Evolutionary conservation across 2,329 filamentous ascomycete species (phyloP), one percentile per base, ranked within the genome.

Genomic region (Trichophyton mentagrophytes): DNA sequence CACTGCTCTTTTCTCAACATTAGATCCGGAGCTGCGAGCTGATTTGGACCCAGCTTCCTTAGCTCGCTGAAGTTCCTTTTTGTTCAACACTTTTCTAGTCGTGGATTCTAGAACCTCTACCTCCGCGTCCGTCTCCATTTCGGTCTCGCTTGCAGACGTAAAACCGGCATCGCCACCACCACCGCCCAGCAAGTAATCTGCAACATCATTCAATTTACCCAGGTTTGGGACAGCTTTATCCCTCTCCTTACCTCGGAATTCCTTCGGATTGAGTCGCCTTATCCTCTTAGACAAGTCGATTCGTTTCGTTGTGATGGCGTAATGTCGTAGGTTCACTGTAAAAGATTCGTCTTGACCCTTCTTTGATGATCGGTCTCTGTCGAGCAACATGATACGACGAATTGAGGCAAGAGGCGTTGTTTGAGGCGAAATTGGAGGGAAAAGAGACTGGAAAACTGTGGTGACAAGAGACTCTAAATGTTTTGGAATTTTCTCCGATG

Each of bases 341-440:
- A 95, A 96, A 2, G 84, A 84, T 36, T 84, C 85, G 44, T 86
- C 81, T n/a, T 68, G 66, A 51, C 72, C 69, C 8, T 70, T 63
- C 25, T 70, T 58, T 49, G 71, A 65, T 2, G 71, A 61, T 11
- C 77, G 73, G 71, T 95, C 90, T 64, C 93, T 86, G 74, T 97
- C 96, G 61, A 99, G 77, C 20, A 99, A 82, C 61, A 99, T 82
- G 0, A 97, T 89, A 69, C 93, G 85, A 65, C 88, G 88, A 71
- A 99, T 96, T n/a, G 90, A 90, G 68, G 89, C 87, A 40, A 99
- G 81, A 1, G 93, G 90, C 1, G 90, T 95, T 33, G 84, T 83
- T 73, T 95, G 90, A 0, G 93, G 93, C 67, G 93, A 93, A 73
- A 99, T 96, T 1, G 91, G 89, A 3, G 93, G 92, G 69, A 99